Evolutionary conservation across 2,329 filamentous ascomycete species (phyloP), one percentile per base, ranked within the genome.

Genomic region (Xylariaceae sp.): DNA sequence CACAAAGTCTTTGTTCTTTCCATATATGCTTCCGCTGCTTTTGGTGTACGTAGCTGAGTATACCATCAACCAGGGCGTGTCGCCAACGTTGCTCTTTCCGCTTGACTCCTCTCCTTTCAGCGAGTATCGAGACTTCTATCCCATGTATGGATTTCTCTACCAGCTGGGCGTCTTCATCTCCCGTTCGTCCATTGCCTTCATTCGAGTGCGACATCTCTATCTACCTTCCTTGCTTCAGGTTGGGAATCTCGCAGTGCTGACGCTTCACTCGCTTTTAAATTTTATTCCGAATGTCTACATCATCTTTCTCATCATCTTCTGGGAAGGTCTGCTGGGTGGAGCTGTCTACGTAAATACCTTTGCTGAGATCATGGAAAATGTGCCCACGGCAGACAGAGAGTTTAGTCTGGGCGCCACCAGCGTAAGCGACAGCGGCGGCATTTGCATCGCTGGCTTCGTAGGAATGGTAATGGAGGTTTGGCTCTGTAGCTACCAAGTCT

Each of bases 31-130:
- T 3, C 94, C 94, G 0, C 77, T 99, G 12, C 77, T 97, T 32
- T 73, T 97, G 14, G 94, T 99, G 30, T 99, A 96, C 67, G 81
- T 97, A 33, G 90, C 91, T 49, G 94, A 99, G 73, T 99, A 99
- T 67, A 95, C 89, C 48, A 96, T 97, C 69, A 97, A 97, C 71
- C 91, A 96, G 72, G 92, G 91, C 33, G 90, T 97, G 1, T 78
- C 90, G 0, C 92, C 94, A 1, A 96, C 90, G 0, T 75, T 97
- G 0, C 80, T 99, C 5, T 99, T 96, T 65, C 90, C 91, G 0
- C 75, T 96, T 1, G 65, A 76, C 1, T 70, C 79, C 11, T 86
- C 88, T 1, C 94, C 94, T 0, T 97, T 97, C 66, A 71, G 74
- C 31, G 81, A 89, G 58, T 94, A 85, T 66, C 85, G 92, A 38